Evolutionary conservation across 1,284 basidiomycete genomes (phyloP).

Genomic region (Sanghuangporus sanghuang): DNA sequence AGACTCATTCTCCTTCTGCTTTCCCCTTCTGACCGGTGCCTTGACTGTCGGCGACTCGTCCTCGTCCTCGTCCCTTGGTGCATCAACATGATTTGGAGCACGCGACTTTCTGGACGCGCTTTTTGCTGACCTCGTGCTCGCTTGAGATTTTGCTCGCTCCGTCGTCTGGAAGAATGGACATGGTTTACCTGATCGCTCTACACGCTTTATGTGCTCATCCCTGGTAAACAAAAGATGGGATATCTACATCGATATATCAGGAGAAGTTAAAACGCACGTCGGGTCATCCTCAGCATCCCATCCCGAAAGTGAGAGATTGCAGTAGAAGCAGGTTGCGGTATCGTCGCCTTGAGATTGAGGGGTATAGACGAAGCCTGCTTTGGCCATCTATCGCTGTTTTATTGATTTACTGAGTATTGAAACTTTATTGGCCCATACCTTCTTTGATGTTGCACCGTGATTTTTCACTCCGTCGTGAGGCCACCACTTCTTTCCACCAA

Average conservation of each 20-base stretch:
- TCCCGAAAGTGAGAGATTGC: constrained; percentile 64
- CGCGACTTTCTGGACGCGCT: constrained; percentile 6
- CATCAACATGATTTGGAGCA: not conserved
- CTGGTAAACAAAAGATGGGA: constrained; percentile 30
- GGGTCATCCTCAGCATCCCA: constrained; percentile 84
- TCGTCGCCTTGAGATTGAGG: constrained; percentile 64
- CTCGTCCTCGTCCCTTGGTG: not conserved
- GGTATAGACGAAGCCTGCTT: constrained; percentile 76
- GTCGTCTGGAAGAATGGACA: constrained; percentile 49
- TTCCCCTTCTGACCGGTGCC: constrained; percentile 1
- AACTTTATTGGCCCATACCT: constrained; percentile 26
- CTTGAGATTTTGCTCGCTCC: constrained; percentile 17
- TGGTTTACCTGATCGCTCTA: constrained; percentile 35
- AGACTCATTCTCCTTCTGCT: constrained; percentile 2
- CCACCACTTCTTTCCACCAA: constrained; percentile 54
- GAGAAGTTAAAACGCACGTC: constrained; percentile 41
- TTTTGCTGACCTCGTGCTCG: constrained; percentile 20
- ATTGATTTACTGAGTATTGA: constrained; percentile 9
- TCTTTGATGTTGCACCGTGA: constrained; percentile 65
- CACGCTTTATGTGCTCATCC: constrained; percentile 61
- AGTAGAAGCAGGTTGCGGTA: constrained; percentile 74
- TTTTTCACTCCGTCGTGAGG: constrained; percentile 60
- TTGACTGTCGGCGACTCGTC: not conserved
- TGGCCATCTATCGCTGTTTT: constrained; percentile 59
- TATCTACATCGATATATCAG: not conserved